phyloP scores from a whole-genome alignment of 2,329 filamentous ascomycete species.

The Didymella lethalis region DNA sequence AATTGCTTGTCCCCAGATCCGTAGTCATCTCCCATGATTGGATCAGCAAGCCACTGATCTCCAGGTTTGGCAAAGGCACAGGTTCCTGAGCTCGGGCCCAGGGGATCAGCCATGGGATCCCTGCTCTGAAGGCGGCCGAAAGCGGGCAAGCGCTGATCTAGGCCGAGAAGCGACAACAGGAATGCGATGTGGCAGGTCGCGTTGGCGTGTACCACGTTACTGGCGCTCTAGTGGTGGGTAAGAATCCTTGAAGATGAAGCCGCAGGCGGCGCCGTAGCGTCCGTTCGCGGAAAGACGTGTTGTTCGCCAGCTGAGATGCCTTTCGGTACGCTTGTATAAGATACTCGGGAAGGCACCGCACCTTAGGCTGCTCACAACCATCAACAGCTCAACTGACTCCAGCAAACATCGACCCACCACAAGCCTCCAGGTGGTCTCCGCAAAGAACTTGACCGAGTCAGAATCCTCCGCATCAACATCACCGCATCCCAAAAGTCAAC shows the following conservation, averaged over 20 bases:
- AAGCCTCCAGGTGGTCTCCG: background rate
- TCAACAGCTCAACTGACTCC: conserved; percentile 4
- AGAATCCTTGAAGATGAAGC: conserved; percentile 29
- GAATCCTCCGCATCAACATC: conserved; percentile 7
- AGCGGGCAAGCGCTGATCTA: conserved; percentile 29
- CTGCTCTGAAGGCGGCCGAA: conserved; percentile 30
- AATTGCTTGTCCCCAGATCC: conserved; percentile 15
- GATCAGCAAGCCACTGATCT: conserved; percentile 17
- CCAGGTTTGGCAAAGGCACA: conserved; percentile 16
- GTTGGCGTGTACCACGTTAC: conserved; percentile 34
- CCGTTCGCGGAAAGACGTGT: conserved; percentile 26
- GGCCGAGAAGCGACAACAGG: conserved; percentile 23
- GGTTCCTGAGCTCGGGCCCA: conserved; percentile 27
- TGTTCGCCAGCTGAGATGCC: conserved; percentile 23
- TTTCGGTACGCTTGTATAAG: conserved; percentile 23
- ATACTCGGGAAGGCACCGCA: conserved; percentile 11
- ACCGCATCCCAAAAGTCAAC: conserved; percentile 14
- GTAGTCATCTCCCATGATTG: conserved; percentile 18
- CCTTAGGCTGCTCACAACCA: conserved; percentile 7
- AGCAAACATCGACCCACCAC: background rate
- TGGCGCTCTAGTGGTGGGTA: conserved; percentile 30
- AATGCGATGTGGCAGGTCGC: conserved; percentile 28
- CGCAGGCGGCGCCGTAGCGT: conserved; percentile 31
- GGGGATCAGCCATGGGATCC: conserved; percentile 31
- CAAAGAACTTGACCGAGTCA: conserved; percentile 10